Conservation (phyloP, 306 rosid species). For the Lathyrus sativus region DNA sequence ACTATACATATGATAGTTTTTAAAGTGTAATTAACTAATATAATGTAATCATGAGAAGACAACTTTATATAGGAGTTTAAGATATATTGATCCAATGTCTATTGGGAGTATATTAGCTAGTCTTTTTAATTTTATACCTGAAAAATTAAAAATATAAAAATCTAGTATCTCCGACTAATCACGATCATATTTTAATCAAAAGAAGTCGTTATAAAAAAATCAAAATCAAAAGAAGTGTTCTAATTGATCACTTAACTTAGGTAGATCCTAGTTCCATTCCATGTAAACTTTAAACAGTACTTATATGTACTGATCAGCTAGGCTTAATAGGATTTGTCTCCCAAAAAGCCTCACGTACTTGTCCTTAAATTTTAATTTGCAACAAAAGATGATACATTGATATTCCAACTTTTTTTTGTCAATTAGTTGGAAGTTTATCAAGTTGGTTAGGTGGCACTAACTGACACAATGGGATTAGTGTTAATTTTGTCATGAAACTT, state of each 20-base stretch:
- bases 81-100: not conserved
- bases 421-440: constrained; percentile 15
- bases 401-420: constrained; percentile 25
- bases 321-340: constrained; percentile 38
- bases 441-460: constrained; percentile 23
- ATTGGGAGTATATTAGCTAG: not conserved
- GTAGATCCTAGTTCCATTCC: constrained; percentile 19
- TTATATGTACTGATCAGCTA: not conserved
- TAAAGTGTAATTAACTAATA: too few species aligned
- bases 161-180: not conserved
- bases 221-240: constrained; percentile 30
- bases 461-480: constrained; percentile 17
- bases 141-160: not conserved
- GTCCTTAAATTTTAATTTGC: constrained; percentile 29
- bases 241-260: constrained; percentile 35
- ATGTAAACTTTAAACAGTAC: not conserved
- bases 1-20: too few species aligned
- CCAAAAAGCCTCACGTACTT: not conserved
- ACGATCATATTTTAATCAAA: not conserved
- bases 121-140: not conserved
- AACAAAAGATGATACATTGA: not conserved
- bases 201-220: not conserved
- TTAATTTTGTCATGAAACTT: constrained; percentile 34
- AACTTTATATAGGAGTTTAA: not conserved
- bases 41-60: too few species aligned